Evolutionary conservation across 495 filamentous ascomycete species (phyloP), one percentile per base, ranked within the genome.

Genomic region (Aspergillus cristatus): DNA sequence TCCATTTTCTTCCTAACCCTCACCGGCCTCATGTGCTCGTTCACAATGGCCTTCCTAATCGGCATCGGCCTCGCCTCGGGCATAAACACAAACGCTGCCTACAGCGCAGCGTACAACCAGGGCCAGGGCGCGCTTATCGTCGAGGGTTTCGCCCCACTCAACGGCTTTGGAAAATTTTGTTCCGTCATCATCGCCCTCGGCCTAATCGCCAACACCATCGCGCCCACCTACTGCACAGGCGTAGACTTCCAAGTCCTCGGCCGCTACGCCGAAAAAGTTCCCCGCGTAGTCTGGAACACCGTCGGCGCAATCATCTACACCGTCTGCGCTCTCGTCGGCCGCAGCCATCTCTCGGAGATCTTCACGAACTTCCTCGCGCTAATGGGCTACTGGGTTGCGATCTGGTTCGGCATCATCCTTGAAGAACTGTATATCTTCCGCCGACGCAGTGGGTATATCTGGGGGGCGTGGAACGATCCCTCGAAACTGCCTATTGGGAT

Each of bases 311-410:
- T 82, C 7, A 71, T 86, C 17, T 76, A 74, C 46, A 68, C 73
- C 3, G 72, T 78, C 26, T 80, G 78, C 46, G 79, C 77, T 0
- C 60, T 84, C 12, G 79, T 68, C 1, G 82, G 81, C 10, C 66
- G 78, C 5, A 63, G 75, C 32, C 41, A 75, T 37, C 62, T 85
- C 15, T 70, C 75, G 4, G 67, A 67, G 13, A 78, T 86, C 42
- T 84, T 86, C 45, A 72, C 71, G 10, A 84, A 85, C 54, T 84
- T 84, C 53, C 63, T 86, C 14, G 73, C 79, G 1, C 55, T 86
- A 18, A 84, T 86, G 76, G 80, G 79, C 16, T 84, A 84, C 53
- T 84, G 81, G 79, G 68, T 80, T 7, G 71, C 70, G 18, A 72
- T 81, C 30, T 83, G 76, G 76, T 61, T 79, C 14, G 67, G 67